Evolutionary conservation across 2,329 filamentous ascomycete genomes (phyloP).

Genomic region (Arthroderma sp.): DNA sequence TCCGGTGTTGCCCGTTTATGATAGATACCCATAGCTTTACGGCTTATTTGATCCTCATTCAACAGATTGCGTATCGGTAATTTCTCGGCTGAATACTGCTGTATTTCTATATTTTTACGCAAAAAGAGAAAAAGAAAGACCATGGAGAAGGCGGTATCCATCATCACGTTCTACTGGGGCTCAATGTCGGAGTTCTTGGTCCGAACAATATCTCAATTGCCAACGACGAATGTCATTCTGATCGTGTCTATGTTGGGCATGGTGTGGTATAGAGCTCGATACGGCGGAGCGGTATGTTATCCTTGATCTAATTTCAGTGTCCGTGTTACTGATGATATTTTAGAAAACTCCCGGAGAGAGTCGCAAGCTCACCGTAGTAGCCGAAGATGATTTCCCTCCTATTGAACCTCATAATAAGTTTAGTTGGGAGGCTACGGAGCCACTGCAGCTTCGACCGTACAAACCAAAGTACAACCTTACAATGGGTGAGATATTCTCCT

Average conservation of each 20-base stretch:
- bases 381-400: slow-evolving; percentile 9
- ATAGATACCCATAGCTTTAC: not conserved
- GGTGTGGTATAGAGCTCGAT: slow-evolving; percentile 5
- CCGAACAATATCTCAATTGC: not conserved
- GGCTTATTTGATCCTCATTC: not conserved
- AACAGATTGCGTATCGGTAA: not conserved
- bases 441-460: slow-evolving; percentile 45
- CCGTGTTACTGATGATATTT: not conserved
- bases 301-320: not conserved
- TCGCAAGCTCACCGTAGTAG: not conserved
- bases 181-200: not conserved
- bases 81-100: not conserved
- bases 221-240: slow-evolving; percentile 9
- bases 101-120: not conserved
- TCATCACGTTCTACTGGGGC: slow-evolving; percentile 6
- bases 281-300: not conserved
- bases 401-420: slow-evolving; percentile 37
- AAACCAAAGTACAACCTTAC: slow-evolving; percentile 52
- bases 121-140: not conserved
- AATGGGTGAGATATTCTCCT: slow-evolving; percentile 42
- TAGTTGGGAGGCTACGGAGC: slow-evolving; percentile 40
- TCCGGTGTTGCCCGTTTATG: not conserved
- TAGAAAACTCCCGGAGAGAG: not conserved
- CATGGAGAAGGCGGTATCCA: not conserved
- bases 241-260: slow-evolving; percentile 7